Evolutionary conservation across 1,284 basidiomycete genomes (phyloP).

Genomic region (Schizophyllum commune): DNA sequence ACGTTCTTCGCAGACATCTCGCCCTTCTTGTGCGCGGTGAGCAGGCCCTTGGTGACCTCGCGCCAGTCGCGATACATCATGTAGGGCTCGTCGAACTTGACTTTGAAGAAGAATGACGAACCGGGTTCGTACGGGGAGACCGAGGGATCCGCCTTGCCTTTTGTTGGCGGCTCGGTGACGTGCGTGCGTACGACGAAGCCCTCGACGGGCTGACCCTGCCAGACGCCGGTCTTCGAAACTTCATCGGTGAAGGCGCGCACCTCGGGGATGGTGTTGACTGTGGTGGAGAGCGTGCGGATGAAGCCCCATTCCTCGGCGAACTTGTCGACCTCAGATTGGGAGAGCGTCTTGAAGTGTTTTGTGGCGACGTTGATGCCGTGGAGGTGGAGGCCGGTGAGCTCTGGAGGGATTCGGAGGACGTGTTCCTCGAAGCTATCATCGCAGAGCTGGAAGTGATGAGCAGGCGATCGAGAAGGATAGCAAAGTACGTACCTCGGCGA

Average conservation of each 20-base stretch:
- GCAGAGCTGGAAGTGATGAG: slow-evolving; percentile 61
- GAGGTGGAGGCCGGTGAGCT: slow-evolving; percentile 87
- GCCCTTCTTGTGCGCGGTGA: slow-evolving; percentile 31
- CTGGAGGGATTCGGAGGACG: slow-evolving; percentile 76
- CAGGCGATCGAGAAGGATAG: neutral
- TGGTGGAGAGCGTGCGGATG: slow-evolving; percentile 67
- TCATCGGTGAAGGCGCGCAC: slow-evolving; percentile 72
- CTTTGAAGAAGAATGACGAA: slow-evolving; percentile 96
- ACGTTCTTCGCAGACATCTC: slow-evolving; percentile 28
- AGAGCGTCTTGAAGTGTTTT: slow-evolving; percentile 68
- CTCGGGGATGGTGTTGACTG: slow-evolving; percentile 54
- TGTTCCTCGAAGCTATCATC: slow-evolving; percentile 99
- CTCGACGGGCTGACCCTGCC: slow-evolving; percentile 86
- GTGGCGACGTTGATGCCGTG: slow-evolving; percentile 85
- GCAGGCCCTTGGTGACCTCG: slow-evolving; percentile 80
- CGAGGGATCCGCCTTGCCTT: slow-evolving; percentile 14
- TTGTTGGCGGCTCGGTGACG: slow-evolving; percentile 37
- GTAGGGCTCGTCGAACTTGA: slow-evolving; percentile 99
- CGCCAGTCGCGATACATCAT: slow-evolving; percentile 98
- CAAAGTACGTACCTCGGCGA: slow-evolving; percentile 67
- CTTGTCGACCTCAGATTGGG: slow-evolving; percentile 60
- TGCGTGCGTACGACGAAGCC: slow-evolving; percentile 92
- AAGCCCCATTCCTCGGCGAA: slow-evolving; percentile 93
- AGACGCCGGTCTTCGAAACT: slow-evolving; percentile 62
- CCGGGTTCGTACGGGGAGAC: slow-evolving; percentile 64